Conservation (phyloP, 2,329 filamentous ascomycete genomes). For the Elsinoe perseae region DNA sequence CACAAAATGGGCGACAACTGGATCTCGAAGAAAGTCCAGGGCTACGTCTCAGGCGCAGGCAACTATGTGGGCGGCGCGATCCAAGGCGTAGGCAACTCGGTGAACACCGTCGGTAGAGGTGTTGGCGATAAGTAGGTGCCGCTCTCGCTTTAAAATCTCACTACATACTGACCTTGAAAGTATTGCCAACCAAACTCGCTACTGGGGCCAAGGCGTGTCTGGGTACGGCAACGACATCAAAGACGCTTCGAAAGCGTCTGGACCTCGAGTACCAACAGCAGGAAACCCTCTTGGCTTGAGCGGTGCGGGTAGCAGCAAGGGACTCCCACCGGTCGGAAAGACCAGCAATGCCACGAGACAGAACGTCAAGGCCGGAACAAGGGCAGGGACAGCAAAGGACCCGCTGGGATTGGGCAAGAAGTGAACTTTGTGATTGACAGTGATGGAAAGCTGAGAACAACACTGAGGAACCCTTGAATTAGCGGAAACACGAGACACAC, state of each 20-base stretch:
- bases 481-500: background rate
- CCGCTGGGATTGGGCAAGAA: conserved; percentile 34
- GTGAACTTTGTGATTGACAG: background rate
- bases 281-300: conserved; percentile 41
- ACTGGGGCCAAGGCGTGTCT: conserved; percentile 42
- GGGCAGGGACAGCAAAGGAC: conserved; percentile 34
- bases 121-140: conserved; percentile 34
- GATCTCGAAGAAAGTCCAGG: conserved; percentile 39
- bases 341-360: background rate
- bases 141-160: background rate
- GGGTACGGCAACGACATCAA: conserved; percentile 46
- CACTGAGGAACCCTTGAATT: background rate
- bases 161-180: conserved; percentile 22
- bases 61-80: conserved; percentile 38
- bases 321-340: conserved; percentile 18
- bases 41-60: conserved; percentile 37
- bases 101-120: conserved; percentile 41
- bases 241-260: conserved; percentile 39
- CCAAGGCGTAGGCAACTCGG: conserved; percentile 38
- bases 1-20: conserved; percentile 32
- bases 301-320: conserved; percentile 28
- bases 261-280: conserved; percentile 37
- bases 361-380: conserved; percentile 18
- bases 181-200: conserved; percentile 38
- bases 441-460: background rate